phyloP scores from a whole-genome alignment of 306 rosid species.

The Begonia loranthoides region DNA sequence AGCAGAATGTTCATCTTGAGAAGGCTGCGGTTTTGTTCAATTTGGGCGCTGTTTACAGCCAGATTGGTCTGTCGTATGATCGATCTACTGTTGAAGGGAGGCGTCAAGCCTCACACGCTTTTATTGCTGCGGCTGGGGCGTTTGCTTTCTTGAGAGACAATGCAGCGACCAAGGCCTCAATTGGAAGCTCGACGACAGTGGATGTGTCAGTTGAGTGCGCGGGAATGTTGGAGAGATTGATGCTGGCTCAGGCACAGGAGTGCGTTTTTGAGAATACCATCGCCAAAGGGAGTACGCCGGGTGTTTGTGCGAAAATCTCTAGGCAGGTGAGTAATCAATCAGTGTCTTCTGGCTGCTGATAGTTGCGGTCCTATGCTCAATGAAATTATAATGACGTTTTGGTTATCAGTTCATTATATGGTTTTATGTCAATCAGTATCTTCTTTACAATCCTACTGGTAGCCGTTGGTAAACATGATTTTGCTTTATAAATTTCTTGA shows the following conservation, averaged over 20 bases:
- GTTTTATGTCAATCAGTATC: too few species aligned
- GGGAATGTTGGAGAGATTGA: constrained; percentile 86
- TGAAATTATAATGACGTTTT: too few species aligned
- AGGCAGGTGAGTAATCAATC: constrained; percentile 59
- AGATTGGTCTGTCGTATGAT: constrained; percentile 73
- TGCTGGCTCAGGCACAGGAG: constrained; percentile 99
- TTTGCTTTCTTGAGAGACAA: constrained; percentile 58
- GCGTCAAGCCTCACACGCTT: constrained; percentile 67
- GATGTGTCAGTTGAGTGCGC: constrained; percentile 76
- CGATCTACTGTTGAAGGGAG: constrained; percentile 76
- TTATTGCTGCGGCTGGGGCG: constrained; percentile 77
- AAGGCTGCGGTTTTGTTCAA: constrained; percentile 82
- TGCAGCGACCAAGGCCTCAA: constrained; percentile 69
- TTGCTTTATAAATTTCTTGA: too few species aligned
- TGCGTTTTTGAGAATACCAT: constrained; percentile 86
- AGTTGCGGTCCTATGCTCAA: not conserved
- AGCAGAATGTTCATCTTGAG: constrained; percentile 90
- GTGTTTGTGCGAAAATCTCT: constrained; percentile 94
- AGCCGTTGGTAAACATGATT: too few species aligned
- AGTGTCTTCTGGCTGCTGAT: constrained; percentile 1
- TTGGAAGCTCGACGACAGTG: constrained; percentile 61
- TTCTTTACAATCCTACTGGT: too few species aligned
- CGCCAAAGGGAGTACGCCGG: constrained; percentile 90
- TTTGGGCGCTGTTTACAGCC: constrained; percentile 81
- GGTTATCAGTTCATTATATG: too few species aligned